Conservation (phyloP, 2,329 filamentous ascomycete species). For the Bipolaris sorokiniana region DNA sequence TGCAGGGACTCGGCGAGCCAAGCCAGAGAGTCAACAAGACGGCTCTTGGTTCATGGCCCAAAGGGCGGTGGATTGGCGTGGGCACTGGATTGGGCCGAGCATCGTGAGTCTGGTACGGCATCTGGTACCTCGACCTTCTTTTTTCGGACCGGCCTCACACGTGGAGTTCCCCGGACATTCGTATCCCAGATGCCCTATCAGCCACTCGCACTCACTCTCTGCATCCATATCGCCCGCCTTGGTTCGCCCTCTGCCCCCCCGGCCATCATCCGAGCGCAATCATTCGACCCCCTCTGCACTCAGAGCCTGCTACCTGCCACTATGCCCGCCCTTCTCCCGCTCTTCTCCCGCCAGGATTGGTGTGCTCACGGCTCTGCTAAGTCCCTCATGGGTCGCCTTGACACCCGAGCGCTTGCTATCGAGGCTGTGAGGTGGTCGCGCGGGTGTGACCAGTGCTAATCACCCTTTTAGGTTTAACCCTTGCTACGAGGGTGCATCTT, state of each 20-base stretch:
- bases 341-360: not conserved
- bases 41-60: not conserved
- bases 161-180: constrained; percentile 13
- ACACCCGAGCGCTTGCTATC: constrained; percentile 15
- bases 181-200: constrained; percentile 6
- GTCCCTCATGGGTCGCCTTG: constrained; percentile 6
- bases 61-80: constrained; percentile 1
- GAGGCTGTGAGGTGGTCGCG: constrained; percentile 24
- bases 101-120: constrained; percentile 4
- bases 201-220: constrained; percentile 5
- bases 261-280: not conserved
- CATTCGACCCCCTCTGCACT: too few species aligned
- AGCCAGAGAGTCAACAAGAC: not conserved
- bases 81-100: not conserved
- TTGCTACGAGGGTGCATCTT: constrained; percentile 15
- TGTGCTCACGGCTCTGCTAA: constrained; percentile 8
- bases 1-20: not conserved
- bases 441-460: constrained; percentile 15
- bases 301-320: not conserved
- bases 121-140: constrained; percentile 9
- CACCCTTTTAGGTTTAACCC: constrained; percentile 18
- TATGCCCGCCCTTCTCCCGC: not conserved
- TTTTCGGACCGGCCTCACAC: constrained; percentile 16
- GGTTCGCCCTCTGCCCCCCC: constrained; percentile 10
- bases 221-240: constrained; percentile 11